Evolutionary conservation across 73 alveolate species (phyloP), one percentile per base, ranked within the genome.

Genomic region (Paramecium sonneborni): DNA sequence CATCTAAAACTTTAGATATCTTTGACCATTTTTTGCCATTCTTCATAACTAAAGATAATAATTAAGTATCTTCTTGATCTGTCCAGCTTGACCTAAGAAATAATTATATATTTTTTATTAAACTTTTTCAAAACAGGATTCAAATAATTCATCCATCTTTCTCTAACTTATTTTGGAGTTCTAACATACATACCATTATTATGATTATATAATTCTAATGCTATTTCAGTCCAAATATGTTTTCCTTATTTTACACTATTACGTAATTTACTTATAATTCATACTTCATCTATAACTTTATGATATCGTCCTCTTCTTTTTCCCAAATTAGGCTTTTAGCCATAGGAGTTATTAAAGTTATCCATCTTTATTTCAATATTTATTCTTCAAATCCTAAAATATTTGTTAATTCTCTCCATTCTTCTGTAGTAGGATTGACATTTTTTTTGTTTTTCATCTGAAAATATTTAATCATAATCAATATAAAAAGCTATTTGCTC

Each of bases 121-220:
- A 52, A 79, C 93, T 97, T 97, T 68, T 92, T 95, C 15, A 97
- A 93, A 18, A 69, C 46, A 37, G 99, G 99, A 82, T 97, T 96
- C 26, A 97, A 85, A 69, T 96, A 96, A 69, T 97, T 97, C 92
- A 92, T 94, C 98, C 98, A 97, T 48, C 99, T 89, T 84, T 97
- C 99, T 79, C 99, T 85, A 52, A 98, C 96, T 85, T 97, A 95
- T 92, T 97, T 85, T 55, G 86, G 86, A 21, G 85, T 85, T 85
- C 93, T 57, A 67, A 85, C 93, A 41, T 30, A 79, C 5, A 15
- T 3, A 0, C 90, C 90, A 79, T 79, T 79, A 44, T 79, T 79
- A n/a, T 79, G 69, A 79, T 79, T 79, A 44, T 79, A 79, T 6
- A 79, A 34, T 44, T 79, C 90, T 6, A 79, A 34, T 3, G 90